Conservation (phyloP, 345 rosid species). For the Euphorbia peplus region DNA sequence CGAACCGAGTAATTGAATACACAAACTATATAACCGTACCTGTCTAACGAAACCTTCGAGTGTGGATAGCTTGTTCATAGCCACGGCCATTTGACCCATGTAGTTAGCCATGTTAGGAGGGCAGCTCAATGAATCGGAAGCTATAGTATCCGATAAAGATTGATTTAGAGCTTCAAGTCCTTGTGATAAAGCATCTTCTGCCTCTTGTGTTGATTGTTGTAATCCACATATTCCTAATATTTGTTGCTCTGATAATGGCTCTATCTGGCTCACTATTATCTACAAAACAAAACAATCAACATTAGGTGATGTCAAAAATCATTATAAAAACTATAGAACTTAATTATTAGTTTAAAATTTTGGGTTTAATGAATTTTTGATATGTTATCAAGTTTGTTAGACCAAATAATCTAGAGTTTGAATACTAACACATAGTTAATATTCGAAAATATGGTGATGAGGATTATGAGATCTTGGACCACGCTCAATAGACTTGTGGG, state of each 20-base stretch:
- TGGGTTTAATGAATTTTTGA: too few species aligned
- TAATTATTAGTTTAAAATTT: too few species aligned
- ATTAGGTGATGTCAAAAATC: too few species aligned
- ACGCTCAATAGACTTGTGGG: too few species aligned
- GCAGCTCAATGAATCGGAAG: conserved; percentile 73
- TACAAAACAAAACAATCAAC: conserved; percentile 32
- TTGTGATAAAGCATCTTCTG: conserved; percentile 89
- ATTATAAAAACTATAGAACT: too few species aligned
- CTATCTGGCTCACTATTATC: conserved; percentile 69
- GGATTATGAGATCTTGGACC: too few species aligned
- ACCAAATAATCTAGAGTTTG: too few species aligned
- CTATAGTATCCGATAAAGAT: conserved; percentile 76
- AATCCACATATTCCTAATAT: conserved; percentile 79
- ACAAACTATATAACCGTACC: too few species aligned
- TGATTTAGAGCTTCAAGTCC: conserved; percentile 84
- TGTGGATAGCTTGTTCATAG: conserved; percentile 91
- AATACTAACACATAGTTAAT: too few species aligned
- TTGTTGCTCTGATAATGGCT: conserved; percentile 87
- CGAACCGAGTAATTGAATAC: too few species aligned
- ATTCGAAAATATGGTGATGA: too few species aligned
- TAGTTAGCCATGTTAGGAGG: conserved; percentile 83
- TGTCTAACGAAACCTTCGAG: conserved; percentile 88
- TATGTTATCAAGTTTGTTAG: too few species aligned
- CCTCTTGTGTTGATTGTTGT: conserved; percentile 85
- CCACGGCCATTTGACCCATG: conserved; percentile 95